Conservation (phyloP, 2,329 filamentous ascomycete genomes). For the Alternaria sp. region DNA sequence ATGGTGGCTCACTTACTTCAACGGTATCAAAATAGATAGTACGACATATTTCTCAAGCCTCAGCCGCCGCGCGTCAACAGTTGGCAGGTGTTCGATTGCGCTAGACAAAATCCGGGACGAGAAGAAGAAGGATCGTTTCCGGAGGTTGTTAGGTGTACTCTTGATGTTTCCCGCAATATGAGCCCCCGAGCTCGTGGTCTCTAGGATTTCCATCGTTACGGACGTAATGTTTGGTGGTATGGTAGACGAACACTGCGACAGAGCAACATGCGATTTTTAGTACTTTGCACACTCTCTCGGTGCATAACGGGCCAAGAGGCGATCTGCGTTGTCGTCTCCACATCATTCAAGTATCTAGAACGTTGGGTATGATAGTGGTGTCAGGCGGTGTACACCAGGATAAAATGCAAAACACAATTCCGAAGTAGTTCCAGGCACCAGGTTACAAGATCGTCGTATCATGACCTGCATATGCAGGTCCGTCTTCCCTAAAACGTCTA, state of each 20-base stretch:
- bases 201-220: neutral
- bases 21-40: slow-evolving; percentile 1
- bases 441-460: neutral
- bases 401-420: neutral
- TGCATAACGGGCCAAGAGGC: neutral
- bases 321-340: neutral
- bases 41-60: slow-evolving; percentile 7
- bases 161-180: neutral
- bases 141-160: neutral
- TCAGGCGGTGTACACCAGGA: neutral
- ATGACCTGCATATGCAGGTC: neutral
- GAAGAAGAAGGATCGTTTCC: neutral
- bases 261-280: neutral
- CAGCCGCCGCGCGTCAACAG: slow-evolving; percentile 1
- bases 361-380: neutral
- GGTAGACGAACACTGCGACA: neutral
- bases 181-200: neutral
- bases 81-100: slow-evolving; percentile 6
- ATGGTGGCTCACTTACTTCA: slow-evolving; percentile 1
- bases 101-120: neutral
- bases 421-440: neutral
- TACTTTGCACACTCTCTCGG: neutral
- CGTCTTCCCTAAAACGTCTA: neutral
- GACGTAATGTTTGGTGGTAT: neutral
- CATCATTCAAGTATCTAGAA: neutral